Evolutionary conservation across 2,329 filamentous ascomycete genomes (phyloP), one percentile per base, ranked within the genome.

Genomic region (Stemphylium lycopersici): DNA sequence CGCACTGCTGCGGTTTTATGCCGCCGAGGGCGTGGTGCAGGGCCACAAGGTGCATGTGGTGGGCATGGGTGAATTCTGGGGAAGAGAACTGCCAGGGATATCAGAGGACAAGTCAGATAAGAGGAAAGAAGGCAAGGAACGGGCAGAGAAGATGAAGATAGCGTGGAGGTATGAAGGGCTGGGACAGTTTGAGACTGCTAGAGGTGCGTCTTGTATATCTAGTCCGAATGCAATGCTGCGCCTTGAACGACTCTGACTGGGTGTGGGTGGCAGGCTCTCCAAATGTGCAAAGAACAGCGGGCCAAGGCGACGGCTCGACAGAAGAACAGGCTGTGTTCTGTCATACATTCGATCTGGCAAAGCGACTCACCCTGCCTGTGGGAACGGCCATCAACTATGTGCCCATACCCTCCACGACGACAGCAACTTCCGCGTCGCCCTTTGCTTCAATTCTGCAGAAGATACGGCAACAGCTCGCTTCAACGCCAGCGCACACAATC

Each of bases 151-250:
- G 76, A 98, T 99, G 95, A 98, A 96, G 79, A 99, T 99, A 79
- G 95, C 95, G 3, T 99, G 95, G 95, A 84, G 95, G 74, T 99
- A 99, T 77, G 93, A 98, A 76, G 84, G 87, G 31, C 76, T 98
- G 48, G 89, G 90, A 13, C 88, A 89, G 61, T 87, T 87, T 65
- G 86, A 86, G 37, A 82, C 81, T 62, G 79, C 78, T 67, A 83
- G 86, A 87, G 87, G 88, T 89, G 81, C 76, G 83, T 72, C 36
- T 52, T 62, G 60, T 67, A 55, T 48, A 65, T 58, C 58, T 63
- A 62, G 44, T 29, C 38, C 44, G 41, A 60, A 69, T 69, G 52
- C 46, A 43, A 57, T 58, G 36, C 20, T 7, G 32, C 31, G 8
- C 33, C 43, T 31, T 20, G 38, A 48, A 22, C 31, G 11, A 36